These are phyloP conservation scores for Bruguiera hainesii DNA, from an alignment of 441 rosid species.

Conservation along the genomic window DNA sequence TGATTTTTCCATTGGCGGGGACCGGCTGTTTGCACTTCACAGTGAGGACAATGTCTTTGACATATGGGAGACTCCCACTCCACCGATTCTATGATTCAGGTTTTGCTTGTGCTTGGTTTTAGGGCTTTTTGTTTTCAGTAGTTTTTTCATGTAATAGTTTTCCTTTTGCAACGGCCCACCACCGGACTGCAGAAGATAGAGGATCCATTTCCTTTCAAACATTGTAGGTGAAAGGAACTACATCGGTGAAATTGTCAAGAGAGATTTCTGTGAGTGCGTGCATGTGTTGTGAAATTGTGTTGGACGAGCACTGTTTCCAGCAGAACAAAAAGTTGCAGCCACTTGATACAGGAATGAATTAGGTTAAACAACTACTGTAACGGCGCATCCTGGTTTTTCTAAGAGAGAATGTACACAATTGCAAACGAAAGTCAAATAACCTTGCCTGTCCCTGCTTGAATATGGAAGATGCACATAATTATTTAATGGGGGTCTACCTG, in stretches of 20 bases:
- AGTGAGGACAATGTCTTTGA: conserved; percentile 86
- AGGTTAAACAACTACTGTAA: neutral
- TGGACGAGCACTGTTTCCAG: no score
- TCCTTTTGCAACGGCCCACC: neutral
- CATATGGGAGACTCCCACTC: conserved; percentile 77
- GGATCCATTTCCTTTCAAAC: conserved; percentile 15
- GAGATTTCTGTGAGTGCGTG: conserved; percentile 7
- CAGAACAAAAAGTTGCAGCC: no score
- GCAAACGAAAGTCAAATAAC: neutral
- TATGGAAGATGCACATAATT: conserved; percentile 5
- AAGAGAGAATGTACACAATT: neutral
- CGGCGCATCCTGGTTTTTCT: neutral
- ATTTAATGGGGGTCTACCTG: neutral
- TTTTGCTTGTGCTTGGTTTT: conserved; percentile 16
- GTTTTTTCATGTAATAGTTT: no score
- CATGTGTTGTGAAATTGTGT: no score
- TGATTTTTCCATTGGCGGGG: conserved; percentile 83
- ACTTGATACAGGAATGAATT: no score
- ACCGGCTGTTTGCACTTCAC: conserved; percentile 80
- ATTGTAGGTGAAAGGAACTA: conserved; percentile 9
- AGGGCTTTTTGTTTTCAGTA: conserved; percentile 2
- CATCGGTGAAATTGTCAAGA: neutral
- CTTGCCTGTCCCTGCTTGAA: no score
- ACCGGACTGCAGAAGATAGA: conserved; percentile 15
- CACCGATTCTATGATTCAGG: conserved; percentile 53